A percentile compares a stretch with the other conserved stretches of the same genome.
Evolutionary conservation across 2,329 filamentous ascomycete species (phyloP).

Genomic region (Paecilomyces variotii): DNA sequence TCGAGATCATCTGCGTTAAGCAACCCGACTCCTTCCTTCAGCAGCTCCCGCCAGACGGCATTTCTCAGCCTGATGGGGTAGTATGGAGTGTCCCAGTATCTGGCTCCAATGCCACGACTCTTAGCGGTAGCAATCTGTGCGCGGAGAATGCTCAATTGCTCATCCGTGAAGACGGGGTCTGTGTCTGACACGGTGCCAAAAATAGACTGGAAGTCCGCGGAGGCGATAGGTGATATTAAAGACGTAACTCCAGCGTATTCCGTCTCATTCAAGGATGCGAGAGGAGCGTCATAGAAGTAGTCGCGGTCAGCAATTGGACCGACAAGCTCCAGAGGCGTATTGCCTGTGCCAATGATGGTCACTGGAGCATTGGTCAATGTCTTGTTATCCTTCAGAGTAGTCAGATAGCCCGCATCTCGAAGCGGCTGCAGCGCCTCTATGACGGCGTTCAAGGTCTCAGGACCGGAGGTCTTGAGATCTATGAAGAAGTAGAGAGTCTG

Average conservation of each 20-base stretch:
- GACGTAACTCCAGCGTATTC: constrained; percentile 39
- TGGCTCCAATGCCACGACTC: constrained; percentile 48
- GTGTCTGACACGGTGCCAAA: constrained; percentile 35
- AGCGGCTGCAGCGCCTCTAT: constrained; percentile 51
- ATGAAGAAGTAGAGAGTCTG: constrained; percentile 60
- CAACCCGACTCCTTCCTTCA: constrained; percentile 51
- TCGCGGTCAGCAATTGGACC: constrained; percentile 39
- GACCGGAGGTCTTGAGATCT: constrained; percentile 54
- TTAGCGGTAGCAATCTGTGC: constrained; percentile 48
- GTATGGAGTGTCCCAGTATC: constrained; percentile 57
- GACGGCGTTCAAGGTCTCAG: constrained; percentile 49
- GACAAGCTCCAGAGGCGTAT: constrained; percentile 44
- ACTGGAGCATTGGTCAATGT: constrained; percentile 43
- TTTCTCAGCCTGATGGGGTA: constrained; percentile 54
- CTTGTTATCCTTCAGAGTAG: constrained; percentile 41
- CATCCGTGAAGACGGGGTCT: constrained; percentile 18
- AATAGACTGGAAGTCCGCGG: constrained; percentile 40
- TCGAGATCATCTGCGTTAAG: constrained; percentile 58
- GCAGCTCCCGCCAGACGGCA: constrained; percentile 49
- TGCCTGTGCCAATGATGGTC: constrained; percentile 57
- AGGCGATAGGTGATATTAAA: constrained; percentile 47
- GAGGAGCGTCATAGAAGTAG: constrained; percentile 55
- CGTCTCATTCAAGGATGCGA: constrained; percentile 36
- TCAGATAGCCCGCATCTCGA: constrained; percentile 45
- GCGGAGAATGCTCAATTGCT: constrained; percentile 44